Evolutionary conservation across 2,329 filamentous ascomycete species (phyloP).

Genomic region (Didymella pinodella): DNA sequence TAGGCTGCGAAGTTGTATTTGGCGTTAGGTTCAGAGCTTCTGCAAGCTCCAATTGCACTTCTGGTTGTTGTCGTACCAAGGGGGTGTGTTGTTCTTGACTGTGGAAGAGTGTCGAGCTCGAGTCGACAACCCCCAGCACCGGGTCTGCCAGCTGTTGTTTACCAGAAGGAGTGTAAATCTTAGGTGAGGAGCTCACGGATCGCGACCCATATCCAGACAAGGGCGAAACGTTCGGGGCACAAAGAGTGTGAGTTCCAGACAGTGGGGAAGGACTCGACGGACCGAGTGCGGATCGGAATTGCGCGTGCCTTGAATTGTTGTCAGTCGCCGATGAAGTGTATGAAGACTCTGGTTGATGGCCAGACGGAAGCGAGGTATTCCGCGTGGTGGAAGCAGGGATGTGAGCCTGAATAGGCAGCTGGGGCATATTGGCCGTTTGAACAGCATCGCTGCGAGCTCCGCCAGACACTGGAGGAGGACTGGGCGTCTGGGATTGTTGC

Average conservation of each 20-base stretch:
- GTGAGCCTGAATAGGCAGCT: background rate
- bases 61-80: background rate
- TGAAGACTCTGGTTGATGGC: background rate
- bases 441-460: background rate
- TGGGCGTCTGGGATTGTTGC: background rate
- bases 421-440: background rate
- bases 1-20: background rate
- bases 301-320: background rate
- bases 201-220: background rate
- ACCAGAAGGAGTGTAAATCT: background rate
- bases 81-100: background rate
- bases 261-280: background rate
- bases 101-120: background rate
- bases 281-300: background rate
- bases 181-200: background rate
- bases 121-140: background rate
- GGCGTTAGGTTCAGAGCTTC: background rate
- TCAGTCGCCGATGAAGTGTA: background rate
- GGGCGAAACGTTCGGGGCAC: background rate
- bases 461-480: too few species aligned
- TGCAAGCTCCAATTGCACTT: background rate
- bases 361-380: background rate
- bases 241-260: background rate
- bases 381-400: background rate
- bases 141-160: background rate